Evolutionary conservation across 306 rosid genomes (phyloP), one percentile per base, ranked within the genome.

Genomic region (Fragaria iinumae): DNA sequence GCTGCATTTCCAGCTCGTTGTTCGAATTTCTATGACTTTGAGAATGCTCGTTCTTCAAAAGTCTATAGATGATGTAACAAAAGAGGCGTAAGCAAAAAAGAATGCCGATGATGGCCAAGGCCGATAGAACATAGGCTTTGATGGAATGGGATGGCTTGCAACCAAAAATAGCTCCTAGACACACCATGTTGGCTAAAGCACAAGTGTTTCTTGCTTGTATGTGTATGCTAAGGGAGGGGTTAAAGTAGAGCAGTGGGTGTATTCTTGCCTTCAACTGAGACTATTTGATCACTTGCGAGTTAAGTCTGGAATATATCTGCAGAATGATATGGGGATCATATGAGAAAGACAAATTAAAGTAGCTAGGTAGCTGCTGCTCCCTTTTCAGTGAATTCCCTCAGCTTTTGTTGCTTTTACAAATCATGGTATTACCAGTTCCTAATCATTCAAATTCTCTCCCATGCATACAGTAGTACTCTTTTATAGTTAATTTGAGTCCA

Each of bases 151-250:
- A 67, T 2, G 41, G 74, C 44, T 71, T 52, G 83, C 90, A 81
- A 12, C 84, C 78, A 49, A 75, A 66, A 17, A 84, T 48, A 32
- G 74, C 57, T 71, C 88, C 88, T 0, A 87, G 13, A 59, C 90
- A 87, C 68, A 79, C 86, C 90, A 87, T 86, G 69, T 84, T 86
- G 64, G 78, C 71, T 50, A 23, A 53, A 59, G 13, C 62, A 55
- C 23, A 55, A n/a, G 62, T 55, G 13, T 60, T 27, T 60, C 67
- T 60, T 60, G 67, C 65, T 25, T 59, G 29, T 12, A 11, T 23
- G 13, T 21, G 17, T 23, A 10, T 25, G 67, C 39, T 27, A 14
- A 23, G 27, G 65, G 25, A 59, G 17, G 20, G 38, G 44, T 67
- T 79, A n/a, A 47, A 32, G 69, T n/a, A 45, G 67, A 32, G 10